Evolutionary conservation across 495 filamentous ascomycete genomes (phyloP), one percentile per base, ranked within the genome.

Genomic region (Penicillium coprophilum): DNA sequence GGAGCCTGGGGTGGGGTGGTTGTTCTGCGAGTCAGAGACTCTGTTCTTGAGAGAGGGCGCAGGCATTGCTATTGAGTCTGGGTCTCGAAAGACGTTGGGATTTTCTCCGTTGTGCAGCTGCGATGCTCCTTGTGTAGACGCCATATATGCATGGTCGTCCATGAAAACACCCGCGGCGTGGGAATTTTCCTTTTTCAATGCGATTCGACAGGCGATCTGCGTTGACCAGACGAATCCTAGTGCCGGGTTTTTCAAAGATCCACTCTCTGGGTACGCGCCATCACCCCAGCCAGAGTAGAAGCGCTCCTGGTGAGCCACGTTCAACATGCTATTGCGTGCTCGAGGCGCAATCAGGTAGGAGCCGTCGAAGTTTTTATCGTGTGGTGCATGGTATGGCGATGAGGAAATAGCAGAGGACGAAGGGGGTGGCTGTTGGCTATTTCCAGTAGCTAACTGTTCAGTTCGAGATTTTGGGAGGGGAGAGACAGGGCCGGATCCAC

Each of bases 251-350:
- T 97, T 98, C 13, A 85, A 76, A 1, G 67, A 31, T 4, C 60
- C 55, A 7, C 47, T 57, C 11, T 62, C 60, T 15, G 48, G 53
- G 4, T 55, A 49, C 0, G 32, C 28, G 6, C 47, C 74, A 66
- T 92, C 87, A 21, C 91, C 91, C 92, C 94, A 98, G 36, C 94
- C 94, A 3, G 89, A 93, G 70, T 96, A 96, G 81, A 89, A 98
- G 8, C 87, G 83, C 64, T 95, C 88, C 70, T 98, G 94, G 68
- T 95, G 90, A 56, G 91, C 83, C 15, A 97, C 81, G n/a, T 78
- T 80, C 32, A 95, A 77, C 13, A 82, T 65, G 66, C 80, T 71
- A 34, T 71, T 75, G 7, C 71, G 72, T 9, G 67, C 65, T 0
- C 73, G 68, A 28, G 72, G 72, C 1, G 67, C 65, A 15, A 78